These are phyloP conservation scores for Cupressus sempervirens DNA, from an alignment of 75 land plant species.

Conservation along the genomic window DNA sequence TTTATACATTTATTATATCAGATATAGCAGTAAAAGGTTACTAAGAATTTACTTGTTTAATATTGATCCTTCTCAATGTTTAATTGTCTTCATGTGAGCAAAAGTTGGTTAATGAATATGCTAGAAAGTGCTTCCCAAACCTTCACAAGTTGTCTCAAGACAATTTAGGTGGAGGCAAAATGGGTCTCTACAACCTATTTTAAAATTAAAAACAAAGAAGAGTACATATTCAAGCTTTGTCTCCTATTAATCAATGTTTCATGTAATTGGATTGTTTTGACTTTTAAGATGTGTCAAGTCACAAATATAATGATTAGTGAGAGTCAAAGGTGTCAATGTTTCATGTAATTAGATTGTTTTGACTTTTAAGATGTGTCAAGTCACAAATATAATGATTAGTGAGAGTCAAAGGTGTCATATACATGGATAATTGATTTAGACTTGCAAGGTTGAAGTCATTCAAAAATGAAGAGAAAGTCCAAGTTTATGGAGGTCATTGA, in stretches of 20 bases:
- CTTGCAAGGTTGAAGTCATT: neutral
- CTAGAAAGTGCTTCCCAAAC: no score
- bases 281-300: neutral
- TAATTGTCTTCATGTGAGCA: no score
- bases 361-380: neutral
- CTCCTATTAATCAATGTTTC: constrained; percentile 14
- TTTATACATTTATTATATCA: no score
- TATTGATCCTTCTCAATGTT: no score
- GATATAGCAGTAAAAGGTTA: no score
- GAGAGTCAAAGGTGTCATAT: neutral
- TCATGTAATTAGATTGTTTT: neutral
- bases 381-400: neutral
- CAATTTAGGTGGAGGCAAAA: no score
- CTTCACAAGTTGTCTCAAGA: no score
- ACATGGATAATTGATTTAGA: neutral
- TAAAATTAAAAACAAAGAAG: no score
- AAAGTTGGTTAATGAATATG: no score
- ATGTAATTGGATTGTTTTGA: neutral
- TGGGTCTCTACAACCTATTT: no score
- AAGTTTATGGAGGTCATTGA: neutral
- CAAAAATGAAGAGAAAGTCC: neutral
- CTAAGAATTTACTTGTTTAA: no score
- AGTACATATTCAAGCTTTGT: constrained; percentile 30
- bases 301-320: neutral
- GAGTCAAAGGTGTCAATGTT: neutral